phyloP scores from a whole-genome alignment of 768 basidiomycete species.

The Tulasnella sp. region DNA sequence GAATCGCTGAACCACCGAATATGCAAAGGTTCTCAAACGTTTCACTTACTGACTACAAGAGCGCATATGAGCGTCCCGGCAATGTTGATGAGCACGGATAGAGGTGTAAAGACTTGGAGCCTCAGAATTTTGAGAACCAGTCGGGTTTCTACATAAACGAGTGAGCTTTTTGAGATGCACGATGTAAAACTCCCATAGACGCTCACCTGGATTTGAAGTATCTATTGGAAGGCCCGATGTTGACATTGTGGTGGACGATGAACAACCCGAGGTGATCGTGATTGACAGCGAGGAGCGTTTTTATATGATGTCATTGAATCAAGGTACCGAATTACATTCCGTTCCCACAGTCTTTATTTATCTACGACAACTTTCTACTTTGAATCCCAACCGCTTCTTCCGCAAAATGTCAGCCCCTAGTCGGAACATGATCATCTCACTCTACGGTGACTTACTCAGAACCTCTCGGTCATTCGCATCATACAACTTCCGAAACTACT shows the following conservation, averaged over 20 bases:
- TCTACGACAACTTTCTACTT: no score
- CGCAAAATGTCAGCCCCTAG: no score
- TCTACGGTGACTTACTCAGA: constrained; percentile 27
- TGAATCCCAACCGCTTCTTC: no score
- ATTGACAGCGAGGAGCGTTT: no score
- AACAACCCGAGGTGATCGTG: neutral
- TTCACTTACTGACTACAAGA: constrained; percentile 49
- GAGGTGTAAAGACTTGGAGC: constrained; percentile 76
- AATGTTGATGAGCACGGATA: constrained; percentile 71
- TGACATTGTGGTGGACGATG: neutral
- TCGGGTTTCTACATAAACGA: neutral
- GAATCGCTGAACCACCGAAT: neutral
- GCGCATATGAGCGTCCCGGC: constrained; percentile 58
- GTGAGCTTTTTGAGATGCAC: constrained; percentile 2
- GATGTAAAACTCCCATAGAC: neutral
- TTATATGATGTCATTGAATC: no score
- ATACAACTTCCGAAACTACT: constrained; percentile 36
- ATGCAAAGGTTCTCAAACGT: constrained; percentile 29
- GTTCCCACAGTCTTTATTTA: no score
- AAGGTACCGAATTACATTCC: no score
- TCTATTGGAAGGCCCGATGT: neutral
- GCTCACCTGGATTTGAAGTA: neutral
- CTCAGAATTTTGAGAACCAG: constrained; percentile 28
- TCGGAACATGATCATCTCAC: constrained; percentile 23
- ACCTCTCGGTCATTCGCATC: constrained; percentile 30